phyloP scores from a whole-genome alignment of 495 filamentous ascomycete genomes.

The Melanomma pulvis-pyrius region DNA sequence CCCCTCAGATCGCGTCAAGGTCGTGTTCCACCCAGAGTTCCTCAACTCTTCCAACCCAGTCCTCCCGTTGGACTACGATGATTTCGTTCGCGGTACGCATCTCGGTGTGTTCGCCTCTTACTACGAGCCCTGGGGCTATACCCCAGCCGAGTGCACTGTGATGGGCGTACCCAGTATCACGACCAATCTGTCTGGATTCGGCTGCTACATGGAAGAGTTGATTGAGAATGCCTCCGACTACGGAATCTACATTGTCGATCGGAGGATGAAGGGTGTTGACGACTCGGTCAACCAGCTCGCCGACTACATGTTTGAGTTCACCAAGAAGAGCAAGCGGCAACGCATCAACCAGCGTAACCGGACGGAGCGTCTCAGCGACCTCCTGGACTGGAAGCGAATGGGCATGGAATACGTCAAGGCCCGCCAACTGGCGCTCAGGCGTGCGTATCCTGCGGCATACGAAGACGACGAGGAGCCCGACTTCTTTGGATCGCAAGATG shows the following conservation, averaged over 20 bases:
- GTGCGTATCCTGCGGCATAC: slow-evolving; percentile 89
- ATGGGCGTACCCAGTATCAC: slow-evolving; percentile 99
- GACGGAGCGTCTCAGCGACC: slow-evolving; percentile 92
- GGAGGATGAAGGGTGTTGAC: slow-evolving; percentile 92
- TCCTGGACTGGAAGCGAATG: slow-evolving; percentile 99
- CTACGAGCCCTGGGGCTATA: slow-evolving; percentile 99
- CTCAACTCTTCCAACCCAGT: slow-evolving; percentile 94
- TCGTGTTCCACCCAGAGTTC: slow-evolving; percentile 98
- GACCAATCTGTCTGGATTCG: slow-evolving; percentile 95
- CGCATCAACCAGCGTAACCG: slow-evolving; percentile 98
- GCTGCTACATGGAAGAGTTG: slow-evolving; percentile 99
- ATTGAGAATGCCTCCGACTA: slow-evolving; percentile 98
- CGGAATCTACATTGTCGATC: slow-evolving; percentile 98
- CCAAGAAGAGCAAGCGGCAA: slow-evolving; percentile 89
- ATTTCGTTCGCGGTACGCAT: slow-evolving; percentile 96
- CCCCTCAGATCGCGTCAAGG: slow-evolving; percentile 90
- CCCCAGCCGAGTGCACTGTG: slow-evolving; percentile 96
- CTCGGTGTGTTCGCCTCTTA: slow-evolving; percentile 95
- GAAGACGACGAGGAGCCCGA: slow-evolving; percentile 68
- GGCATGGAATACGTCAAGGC: slow-evolving; percentile 99
- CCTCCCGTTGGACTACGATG: slow-evolving; percentile 93
- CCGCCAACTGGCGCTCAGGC: slow-evolving; percentile 83
- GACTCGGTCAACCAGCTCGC: slow-evolving; percentile 95
- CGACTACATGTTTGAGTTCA: slow-evolving; percentile 92
- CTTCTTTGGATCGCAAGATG: slow-evolving; percentile 84